These are phyloP conservation scores for Colletotrichum scovillei DNA, from an alignment of 2,329 filamentous ascomycete species.

Conservation along the genomic window DNA sequence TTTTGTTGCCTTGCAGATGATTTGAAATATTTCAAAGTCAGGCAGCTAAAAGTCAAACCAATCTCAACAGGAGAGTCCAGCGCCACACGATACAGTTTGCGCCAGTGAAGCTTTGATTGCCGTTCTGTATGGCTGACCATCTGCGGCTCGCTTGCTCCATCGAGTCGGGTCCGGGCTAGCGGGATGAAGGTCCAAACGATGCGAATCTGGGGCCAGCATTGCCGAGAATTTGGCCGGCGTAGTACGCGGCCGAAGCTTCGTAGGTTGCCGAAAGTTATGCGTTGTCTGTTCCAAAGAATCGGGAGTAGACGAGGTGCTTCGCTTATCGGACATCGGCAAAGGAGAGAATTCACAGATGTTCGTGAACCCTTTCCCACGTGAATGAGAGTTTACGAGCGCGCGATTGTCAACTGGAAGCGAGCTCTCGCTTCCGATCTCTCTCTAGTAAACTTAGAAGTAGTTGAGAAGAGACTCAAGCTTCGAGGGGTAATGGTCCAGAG, in stretches of 20 bases:
- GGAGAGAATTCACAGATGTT: not conserved
- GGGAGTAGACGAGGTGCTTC: not conserved
- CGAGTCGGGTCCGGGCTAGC: not conserved
- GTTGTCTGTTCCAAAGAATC: not conserved
- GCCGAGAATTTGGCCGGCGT: not conserved
- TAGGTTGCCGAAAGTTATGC: not conserved
- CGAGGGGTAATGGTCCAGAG: conserved; percentile 4
- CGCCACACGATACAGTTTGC: not conserved
- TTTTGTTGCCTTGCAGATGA: not conserved
- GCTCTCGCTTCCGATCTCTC: not conserved
- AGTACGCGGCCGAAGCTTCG: not conserved
- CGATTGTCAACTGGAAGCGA: not conserved
- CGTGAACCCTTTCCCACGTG: not conserved
- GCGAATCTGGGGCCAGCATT: not conserved
- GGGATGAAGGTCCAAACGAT: not conserved
- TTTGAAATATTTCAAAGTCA: not conserved
- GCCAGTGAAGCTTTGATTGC: not conserved
- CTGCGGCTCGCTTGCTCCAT: not conserved
- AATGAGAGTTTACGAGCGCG: too few species aligned
- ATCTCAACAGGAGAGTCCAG: not conserved
- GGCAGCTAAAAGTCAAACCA: not conserved
- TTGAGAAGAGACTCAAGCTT: not conserved
- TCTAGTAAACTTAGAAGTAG: not conserved
- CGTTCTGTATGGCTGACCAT: too few species aligned
- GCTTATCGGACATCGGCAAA: not conserved